A percentile compares a stretch with the other conserved stretches of the same genome.
These are phyloP conservation scores for Spizellomyces punctatus DNA, from an alignment of 192 early-diverging fungal genomes.

Conservation along the genomic window DNA sequence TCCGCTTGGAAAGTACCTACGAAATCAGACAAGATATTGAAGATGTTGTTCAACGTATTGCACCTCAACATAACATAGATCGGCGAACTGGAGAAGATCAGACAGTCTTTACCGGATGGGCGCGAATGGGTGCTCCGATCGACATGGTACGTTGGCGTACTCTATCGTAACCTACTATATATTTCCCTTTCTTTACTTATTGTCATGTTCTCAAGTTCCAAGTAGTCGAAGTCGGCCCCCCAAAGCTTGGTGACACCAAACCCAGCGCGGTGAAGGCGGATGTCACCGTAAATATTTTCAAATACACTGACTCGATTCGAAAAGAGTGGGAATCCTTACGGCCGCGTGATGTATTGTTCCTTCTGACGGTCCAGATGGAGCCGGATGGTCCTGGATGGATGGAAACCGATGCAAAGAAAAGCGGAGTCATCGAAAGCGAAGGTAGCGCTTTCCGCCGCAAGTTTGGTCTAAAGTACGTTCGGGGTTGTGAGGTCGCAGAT, in stretches of 20 bases:
- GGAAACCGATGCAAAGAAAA: background rate
- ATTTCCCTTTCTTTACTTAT: slow-evolving; percentile 8
- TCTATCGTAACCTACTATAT: slow-evolving; percentile 26
- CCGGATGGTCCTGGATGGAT: slow-evolving; percentile 33
- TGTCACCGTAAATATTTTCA: slow-evolving; percentile 66
- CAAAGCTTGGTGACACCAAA: slow-evolving; percentile 69
- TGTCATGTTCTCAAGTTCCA: slow-evolving; percentile 40
- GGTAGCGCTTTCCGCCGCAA: slow-evolving; percentile 54
- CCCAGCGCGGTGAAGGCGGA: slow-evolving; percentile 83
- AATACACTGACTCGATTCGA: slow-evolving; percentile 71
- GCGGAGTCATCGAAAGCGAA: background rate
- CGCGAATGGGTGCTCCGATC: slow-evolving; percentile 84
- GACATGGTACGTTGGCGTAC: slow-evolving; percentile 47
- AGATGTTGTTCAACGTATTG: slow-evolving; percentile 81
- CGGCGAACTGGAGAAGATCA: slow-evolving; percentile 44
- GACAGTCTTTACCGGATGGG: slow-evolving; percentile 90
- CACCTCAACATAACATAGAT: slow-evolving; percentile 62
- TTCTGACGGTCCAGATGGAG: slow-evolving; percentile 70
- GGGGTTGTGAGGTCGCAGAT: slow-evolving; percentile 85
- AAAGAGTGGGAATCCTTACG: slow-evolving; percentile 88
- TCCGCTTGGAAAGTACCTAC: slow-evolving; percentile 78
- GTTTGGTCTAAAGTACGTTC: slow-evolving; percentile 77
- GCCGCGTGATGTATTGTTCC: slow-evolving; percentile 87
- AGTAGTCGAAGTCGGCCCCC: slow-evolving; percentile 73
- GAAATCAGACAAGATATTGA: slow-evolving; percentile 88